Base-by-base conservation (phyloP, 208 protist genomes). In the Willaertia magna region DNA sequence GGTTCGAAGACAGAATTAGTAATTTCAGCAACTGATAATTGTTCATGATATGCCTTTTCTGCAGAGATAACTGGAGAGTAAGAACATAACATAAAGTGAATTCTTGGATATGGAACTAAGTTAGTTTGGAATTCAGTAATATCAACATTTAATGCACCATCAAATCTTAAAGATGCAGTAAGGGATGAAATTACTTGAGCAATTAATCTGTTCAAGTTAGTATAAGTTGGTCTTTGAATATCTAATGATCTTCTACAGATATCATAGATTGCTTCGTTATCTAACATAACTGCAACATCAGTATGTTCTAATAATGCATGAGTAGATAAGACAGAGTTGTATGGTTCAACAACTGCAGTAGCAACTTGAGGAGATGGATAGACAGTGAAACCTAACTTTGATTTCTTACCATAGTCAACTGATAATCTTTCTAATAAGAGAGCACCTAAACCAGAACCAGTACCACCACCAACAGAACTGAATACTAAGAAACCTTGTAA, bases 401-500 rank as follows among this genome's bases (percentile, higher is more conserved):
- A 97, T 93, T 98, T 99, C 92, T 98, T 98, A 91, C 96, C 96
- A 90, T 99, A 99, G 86, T 99, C 97, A 48, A 97, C 94, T 34
- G 97, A 98, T 43, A 99, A 94, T 86, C 95, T 92, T 91, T 99
- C 95, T 47, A 99, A 92, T 16, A 99, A 93, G 22, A 99, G 93
- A 7, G 97, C 91, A 86, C 94, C 96, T 61, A 99, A 95, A 89
- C 98, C 98, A 76, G 97, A 98, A 87, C 98, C 98, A 52, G 98
- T 99, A 89, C 98, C 98, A 90, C 98, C 98, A 90, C 98, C 98
- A 88, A 99, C 94, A 85, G 97, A 93, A 93, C 99, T 95, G 93
- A 98, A 99, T 40, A 99, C 89, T 39, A 99, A 87, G 95, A 99
- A 99, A 88, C 98, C 98, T 92, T 99, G 98, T 4, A 99, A 95